Percentiles rank a stretch among this genome's conserved stretches.
phyloP scores from a whole-genome alignment of 495 filamentous ascomycete species.

The Astrothelium subdiscretum region DNA sequence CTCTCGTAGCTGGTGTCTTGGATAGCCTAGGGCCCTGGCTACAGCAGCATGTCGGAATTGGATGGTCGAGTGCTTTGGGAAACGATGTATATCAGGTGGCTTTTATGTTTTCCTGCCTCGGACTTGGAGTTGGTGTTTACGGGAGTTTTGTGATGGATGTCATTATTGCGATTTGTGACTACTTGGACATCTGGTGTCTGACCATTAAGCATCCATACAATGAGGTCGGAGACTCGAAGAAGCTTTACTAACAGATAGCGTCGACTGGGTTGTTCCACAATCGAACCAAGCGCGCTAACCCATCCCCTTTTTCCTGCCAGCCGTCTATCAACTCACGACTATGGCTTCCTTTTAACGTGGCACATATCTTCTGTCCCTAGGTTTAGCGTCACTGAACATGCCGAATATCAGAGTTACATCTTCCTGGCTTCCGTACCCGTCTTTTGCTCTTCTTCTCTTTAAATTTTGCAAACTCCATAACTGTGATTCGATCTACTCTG shows the following conservation, averaged over 20 bases:
- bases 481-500: too few species aligned
- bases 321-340: too few species aligned
- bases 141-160: constrained; percentile 94
- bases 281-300: too few species aligned
- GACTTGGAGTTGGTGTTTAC: constrained; percentile 73
- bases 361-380: too few species aligned
- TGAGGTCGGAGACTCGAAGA: constrained; percentile 20
- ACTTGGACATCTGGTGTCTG: constrained; percentile 95
- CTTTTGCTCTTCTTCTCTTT: too few species aligned
- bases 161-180: constrained; percentile 93
- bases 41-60: constrained; percentile 46
- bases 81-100: constrained; percentile 66
- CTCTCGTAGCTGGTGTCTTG: constrained; percentile 56
- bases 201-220: constrained; percentile 72
- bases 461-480: too few species aligned
- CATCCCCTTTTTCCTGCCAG: too few species aligned
- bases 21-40: constrained; percentile 65
- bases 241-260: constrained; percentile 9
- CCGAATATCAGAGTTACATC: too few species aligned
- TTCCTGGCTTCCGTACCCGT: too few species aligned
- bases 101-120: constrained; percentile 75
- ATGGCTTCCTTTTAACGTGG: too few species aligned
- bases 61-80: constrained; percentile 72
- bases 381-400: too few species aligned
- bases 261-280: too few species aligned